Percentiles rank a stretch among this genome's conserved stretches.
These are phyloP conservation scores for Endocladia muricata DNA, from an alignment of 31 red algal species.

Conservation along the genomic window DNA sequence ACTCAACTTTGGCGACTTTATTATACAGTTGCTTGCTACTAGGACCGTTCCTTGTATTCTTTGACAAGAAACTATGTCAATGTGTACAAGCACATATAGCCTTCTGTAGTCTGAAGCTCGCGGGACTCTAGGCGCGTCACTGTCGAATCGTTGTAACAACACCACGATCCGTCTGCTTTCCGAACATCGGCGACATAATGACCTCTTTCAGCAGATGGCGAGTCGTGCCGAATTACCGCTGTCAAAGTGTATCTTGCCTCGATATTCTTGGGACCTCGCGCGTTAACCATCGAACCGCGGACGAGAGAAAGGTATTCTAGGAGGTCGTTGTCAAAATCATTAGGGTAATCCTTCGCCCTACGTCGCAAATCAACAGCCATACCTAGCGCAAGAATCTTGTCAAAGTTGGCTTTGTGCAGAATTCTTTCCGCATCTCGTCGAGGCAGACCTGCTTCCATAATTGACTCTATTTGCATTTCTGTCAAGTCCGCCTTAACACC, in stretches of 20 bases:
- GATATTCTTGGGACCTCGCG: not conserved
- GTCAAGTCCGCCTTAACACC: not conserved
- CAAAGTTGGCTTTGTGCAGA: not conserved
- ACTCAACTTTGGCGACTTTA: too few relatives aligned
- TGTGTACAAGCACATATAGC: conserved; percentile 28
- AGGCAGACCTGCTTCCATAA: not conserved
- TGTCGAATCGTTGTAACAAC: conserved; percentile 15
- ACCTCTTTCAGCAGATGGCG: not conserved
- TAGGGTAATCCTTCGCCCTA: not conserved
- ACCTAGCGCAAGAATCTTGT: conserved; percentile 3
- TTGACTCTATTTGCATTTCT: not conserved
- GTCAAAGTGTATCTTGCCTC: conserved; percentile 2
- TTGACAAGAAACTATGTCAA: too few relatives aligned
- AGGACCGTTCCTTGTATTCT: too few relatives aligned
- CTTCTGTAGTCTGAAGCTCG: not conserved
- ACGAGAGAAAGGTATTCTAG: not conserved
- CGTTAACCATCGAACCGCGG: not conserved
- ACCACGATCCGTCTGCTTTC: conserved; percentile 26
- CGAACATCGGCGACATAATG: conserved; percentile 19
- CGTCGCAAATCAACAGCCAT: not conserved
- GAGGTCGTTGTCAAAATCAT: conserved; percentile 1
- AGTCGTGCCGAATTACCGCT: conserved; percentile 16
- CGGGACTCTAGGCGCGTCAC: not conserved
- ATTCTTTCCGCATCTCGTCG: not conserved
- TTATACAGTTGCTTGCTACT: too few relatives aligned